Base-by-base conservation (phyloP, 2,329 filamentous ascomycete species). In the Alternaria incomplexa region DNA sequence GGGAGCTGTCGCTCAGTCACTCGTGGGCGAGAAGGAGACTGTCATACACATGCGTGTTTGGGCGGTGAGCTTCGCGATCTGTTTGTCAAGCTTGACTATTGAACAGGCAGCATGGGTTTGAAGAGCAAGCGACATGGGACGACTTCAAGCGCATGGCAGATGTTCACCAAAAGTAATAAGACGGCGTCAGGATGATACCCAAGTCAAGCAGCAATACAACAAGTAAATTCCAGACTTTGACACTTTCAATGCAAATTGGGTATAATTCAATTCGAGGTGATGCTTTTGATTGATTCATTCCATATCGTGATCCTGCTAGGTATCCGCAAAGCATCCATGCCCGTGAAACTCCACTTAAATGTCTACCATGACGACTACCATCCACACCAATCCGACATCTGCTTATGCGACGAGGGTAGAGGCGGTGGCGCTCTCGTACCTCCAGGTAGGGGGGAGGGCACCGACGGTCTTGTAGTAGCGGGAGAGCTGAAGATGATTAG, bases 391-490 rank as follows among this genome's bases (percentile, higher is more conserved):
- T 66, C 63, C 65, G 63, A 73, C 70, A 78, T 79, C 78, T 77
- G 80, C 79, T 75, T 80, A 79, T 79, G 76, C 74, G 77, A 77
- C 77, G 62, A 79, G 62, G 58, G 77, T 79, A 65, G 77, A 79
- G 85, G 95, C 95, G 77, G 95, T 98, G 83, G 95, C 93, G 84
- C 89, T 93, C 92, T 98, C 95, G 89, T 98, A 98, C 88, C 93
- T 94, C 95, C 95, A 98, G 87, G 93, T 98, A 77, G 95, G 95
- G 80, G 95, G 88, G 64, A 91, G 87, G 74, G 86, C 88, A 85
- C 89, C 88, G 79, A 91, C 95, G 83, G 93, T 95, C 92, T 97
- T 98, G 93, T 98, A 99, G 92, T 98, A 98, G 79, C 96, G 92
- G 82, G 93, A 96, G 77, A 99, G 92, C 61, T 63, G n/a, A 4